A percentile compares a stretch with the other conserved stretches of the same genome.
These are phyloP conservation scores for Coemansia sp. DNA, from an alignment of 192 early-diverging fungal genomes.

Conservation along the genomic window DNA sequence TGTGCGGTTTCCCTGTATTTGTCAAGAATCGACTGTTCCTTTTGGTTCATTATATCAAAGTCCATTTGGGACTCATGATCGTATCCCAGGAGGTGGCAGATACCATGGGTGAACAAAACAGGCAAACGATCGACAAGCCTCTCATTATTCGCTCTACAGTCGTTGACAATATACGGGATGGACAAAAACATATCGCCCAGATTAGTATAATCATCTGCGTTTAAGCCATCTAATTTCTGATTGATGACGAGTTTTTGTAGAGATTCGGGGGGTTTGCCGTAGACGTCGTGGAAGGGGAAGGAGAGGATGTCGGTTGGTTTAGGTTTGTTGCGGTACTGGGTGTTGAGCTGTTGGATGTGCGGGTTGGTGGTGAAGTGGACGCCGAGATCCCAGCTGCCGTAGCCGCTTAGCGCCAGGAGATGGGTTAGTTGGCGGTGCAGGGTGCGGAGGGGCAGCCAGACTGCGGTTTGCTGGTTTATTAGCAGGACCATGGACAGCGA, in stretches of 20 bases:
- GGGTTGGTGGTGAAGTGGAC: constrained; percentile 56
- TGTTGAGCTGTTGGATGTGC: constrained; percentile 54
- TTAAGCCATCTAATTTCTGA: not conserved
- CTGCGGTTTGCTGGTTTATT: constrained; percentile 33
- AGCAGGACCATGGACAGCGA: constrained; percentile 32
- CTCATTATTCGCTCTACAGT: constrained; percentile 54
- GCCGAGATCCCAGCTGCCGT: constrained; percentile 61
- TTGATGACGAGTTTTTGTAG: not conserved
- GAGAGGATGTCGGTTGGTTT: constrained; percentile 62
- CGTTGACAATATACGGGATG: constrained; percentile 53
- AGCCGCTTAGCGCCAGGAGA: constrained; percentile 54
- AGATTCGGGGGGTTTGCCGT: constrained; percentile 23
- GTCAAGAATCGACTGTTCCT: constrained; percentile 37
- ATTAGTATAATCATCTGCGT: constrained; percentile 52
- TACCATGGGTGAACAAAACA: constrained; percentile 60
- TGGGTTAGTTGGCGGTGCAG: constrained; percentile 32
- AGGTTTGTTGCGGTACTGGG: constrained; percentile 53
- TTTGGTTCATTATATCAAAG: constrained; percentile 36
- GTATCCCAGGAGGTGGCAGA: constrained; percentile 67
- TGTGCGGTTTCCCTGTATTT: constrained; percentile 1
- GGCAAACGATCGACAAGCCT: constrained; percentile 53
- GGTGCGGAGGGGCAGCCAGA: constrained; percentile 45
- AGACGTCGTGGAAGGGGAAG: constrained; percentile 57
- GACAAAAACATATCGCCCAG: constrained; percentile 65
- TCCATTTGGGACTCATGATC: constrained; percentile 59